These are phyloP conservation scores for Prunus armeniaca DNA, from an alignment of 306 rosid species.

Conservation along the genomic window DNA sequence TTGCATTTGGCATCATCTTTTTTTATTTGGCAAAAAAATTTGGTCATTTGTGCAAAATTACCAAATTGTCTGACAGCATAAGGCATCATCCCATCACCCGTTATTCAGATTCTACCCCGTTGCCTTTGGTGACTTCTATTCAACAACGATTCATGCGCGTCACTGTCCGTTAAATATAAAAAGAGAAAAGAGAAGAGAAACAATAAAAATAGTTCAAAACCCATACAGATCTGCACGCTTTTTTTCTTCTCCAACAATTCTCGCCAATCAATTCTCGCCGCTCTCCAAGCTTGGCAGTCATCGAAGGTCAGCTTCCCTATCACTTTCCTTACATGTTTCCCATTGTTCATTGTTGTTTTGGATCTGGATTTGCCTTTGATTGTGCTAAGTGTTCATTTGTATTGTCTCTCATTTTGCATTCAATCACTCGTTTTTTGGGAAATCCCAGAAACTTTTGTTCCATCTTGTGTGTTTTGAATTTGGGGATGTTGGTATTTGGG, in stretches of 20 bases:
- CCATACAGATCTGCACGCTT: constrained; percentile 56
- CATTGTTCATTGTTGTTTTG: not conserved
- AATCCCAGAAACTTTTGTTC: not conserved
- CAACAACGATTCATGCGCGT: constrained; percentile 1
- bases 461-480: constrained; percentile 3
- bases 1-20: no score
- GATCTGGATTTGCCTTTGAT: constrained; percentile 11
- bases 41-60: not conserved
- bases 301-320: constrained; percentile 48
- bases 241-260: constrained; percentile 30
- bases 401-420: not conserved
- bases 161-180: not conserved
- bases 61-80: not conserved
- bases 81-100: not conserved
- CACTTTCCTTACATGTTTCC: not conserved
- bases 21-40: no score
- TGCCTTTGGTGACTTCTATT: not conserved
- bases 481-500: not conserved
- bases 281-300: constrained; percentile 40
- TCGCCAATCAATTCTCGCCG: constrained; percentile 25
- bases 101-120: not conserved
- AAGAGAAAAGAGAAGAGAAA: not conserved
- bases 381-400: not conserved
- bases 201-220: constrained; percentile 11
- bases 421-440: not conserved